Evolutionary conservation across 1,284 basidiomycete genomes (phyloP), one percentile per base, ranked within the genome.

Genomic region (Apiotrichum laibachii): DNA sequence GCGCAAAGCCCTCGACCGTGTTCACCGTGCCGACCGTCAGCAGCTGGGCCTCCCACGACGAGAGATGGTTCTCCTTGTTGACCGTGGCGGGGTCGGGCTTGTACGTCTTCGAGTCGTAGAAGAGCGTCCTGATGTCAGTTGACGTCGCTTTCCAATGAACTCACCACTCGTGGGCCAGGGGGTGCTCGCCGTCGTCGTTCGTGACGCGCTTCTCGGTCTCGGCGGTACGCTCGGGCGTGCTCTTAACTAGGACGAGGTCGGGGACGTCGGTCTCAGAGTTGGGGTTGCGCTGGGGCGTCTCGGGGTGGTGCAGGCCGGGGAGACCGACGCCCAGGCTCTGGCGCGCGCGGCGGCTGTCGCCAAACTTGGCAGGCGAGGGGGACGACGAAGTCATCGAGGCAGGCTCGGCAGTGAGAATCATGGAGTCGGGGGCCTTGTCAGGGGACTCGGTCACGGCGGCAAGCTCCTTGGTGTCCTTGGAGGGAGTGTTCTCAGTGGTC

Each of bases 1-100:
- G 85, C 72, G 91, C 93, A 81, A 93, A 96, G 31, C 86, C 84
- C 77, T 96, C 89, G 57, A 96, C 79, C 16, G 91, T 89, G 69
- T 85, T 82, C 77, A 92, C 88, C 67, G 87, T 86, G 64, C 89
- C 89, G 56, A 90, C 84, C 16, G 85, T 88, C 54, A 91, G 78
- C 0, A 88, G 85, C 5, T 88, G 86, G 76, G 89, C 87, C 75
- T 92, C 76, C 57, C 72, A 78, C 2, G 71, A 67, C 34, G 62
- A 60, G 50, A 73, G 56, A 19, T 64, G 56, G 10, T 56, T 37
- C 22, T 64, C 57, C 18, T 59, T 63, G 26, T 68, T 66, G 7
- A 90, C 70, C 5, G 82, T 61, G 0, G 56, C 53, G 0, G 69
- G 54, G 4, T 83, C 84, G 62, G 88, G 86, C 54, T 80, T 81